Evolutionary conservation across 768 basidiomycete genomes (phyloP), one percentile per base, ranked within the genome.

Genomic region (Galerina sulciceps): DNA sequence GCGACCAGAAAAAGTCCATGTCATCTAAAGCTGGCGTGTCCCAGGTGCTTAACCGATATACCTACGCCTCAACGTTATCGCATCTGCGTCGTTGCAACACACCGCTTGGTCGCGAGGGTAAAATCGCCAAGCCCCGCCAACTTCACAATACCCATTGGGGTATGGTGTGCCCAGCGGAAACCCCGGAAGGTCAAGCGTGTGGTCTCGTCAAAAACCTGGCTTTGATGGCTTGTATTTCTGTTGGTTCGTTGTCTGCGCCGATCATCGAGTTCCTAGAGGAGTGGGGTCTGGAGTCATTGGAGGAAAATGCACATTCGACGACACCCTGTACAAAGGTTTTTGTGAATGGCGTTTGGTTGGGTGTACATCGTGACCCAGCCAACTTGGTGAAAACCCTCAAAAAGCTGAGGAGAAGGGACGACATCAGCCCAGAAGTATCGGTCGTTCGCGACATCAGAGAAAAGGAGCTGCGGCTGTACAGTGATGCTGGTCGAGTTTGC

Each of bases 81-180:
- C 97, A 99, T 81, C 76, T 99, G 67, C 96, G 97, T 69, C 93
- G 97, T 26, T 96, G 94, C 71, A 99, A 99, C 72, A 99, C 97
- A 0, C 97, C 97, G 2, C 86, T 99, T 48, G 97, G 97, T 55
- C 90, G 97, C 58, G 97, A 99, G 73, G 96, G 96, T 56, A 99
- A 99, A 78, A 99, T 99, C 59, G 97, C 97, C 45, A 99, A 99
- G 72, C 97, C 97, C 56, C 97, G 97, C 67, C 97, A 99, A 67
- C 80, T 99, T 55, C 97, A 99, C 74, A 99, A 99, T 69, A 98
- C 97, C 0, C 97, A 99, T 68, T 99, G 97, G 97, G 97, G 97
- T 37, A 99, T 99, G 97, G 97, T 99, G 17, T 99, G 97, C 70
- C 97, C 97, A 42, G 97, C 97, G 38, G 97, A 99, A 74, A 99